Percentiles rank a stretch among this genome's conserved stretches.
Evolutionary conservation across 768 basidiomycete species (phyloP).

Genomic region (Termitomyces sp.): DNA sequence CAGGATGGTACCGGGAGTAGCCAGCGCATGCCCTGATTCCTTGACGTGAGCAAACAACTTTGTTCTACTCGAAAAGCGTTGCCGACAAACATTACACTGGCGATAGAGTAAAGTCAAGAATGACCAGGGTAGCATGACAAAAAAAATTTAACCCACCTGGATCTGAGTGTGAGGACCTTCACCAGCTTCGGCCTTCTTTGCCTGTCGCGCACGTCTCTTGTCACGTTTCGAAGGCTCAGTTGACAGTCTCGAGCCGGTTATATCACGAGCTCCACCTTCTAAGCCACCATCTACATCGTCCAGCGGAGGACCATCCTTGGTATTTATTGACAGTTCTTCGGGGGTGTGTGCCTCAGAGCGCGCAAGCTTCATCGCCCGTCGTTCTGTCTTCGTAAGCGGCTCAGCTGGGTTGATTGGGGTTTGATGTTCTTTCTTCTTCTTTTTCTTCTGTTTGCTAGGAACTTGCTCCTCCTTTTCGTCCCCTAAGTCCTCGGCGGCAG

Average conservation of each 20-base stretch:
- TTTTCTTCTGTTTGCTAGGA: slow-evolving; percentile 7
- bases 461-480: slow-evolving; percentile 5
- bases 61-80: slow-evolving; percentile 60
- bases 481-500: background rate
- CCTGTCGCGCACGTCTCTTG: slow-evolving; percentile 72
- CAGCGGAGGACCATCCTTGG: background rate
- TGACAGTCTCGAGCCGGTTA: background rate
- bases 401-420: background rate
- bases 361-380: slow-evolving; percentile 11
- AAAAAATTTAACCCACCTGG: background rate
- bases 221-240: slow-evolving; percentile 63
- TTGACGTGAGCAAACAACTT: slow-evolving; percentile 72
- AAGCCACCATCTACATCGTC: background rate
- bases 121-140: background rate
- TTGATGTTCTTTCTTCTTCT: slow-evolving; percentile 3
- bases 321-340: background rate
- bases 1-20: slow-evolving; percentile 23
- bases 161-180: slow-evolving; percentile 20
- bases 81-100: slow-evolving; percentile 66
- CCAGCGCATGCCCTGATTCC: slow-evolving; percentile 65
- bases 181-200: slow-evolving; percentile 52
- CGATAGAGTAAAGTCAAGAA: slow-evolving; percentile 15
- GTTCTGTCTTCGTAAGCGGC: slow-evolving; percentile 11
- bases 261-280: slow-evolving; percentile 6
- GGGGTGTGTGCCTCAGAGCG: background rate